phyloP scores from a whole-genome alignment of 2,329 filamentous ascomycete species.

The Fusarium proliferatum region DNA sequence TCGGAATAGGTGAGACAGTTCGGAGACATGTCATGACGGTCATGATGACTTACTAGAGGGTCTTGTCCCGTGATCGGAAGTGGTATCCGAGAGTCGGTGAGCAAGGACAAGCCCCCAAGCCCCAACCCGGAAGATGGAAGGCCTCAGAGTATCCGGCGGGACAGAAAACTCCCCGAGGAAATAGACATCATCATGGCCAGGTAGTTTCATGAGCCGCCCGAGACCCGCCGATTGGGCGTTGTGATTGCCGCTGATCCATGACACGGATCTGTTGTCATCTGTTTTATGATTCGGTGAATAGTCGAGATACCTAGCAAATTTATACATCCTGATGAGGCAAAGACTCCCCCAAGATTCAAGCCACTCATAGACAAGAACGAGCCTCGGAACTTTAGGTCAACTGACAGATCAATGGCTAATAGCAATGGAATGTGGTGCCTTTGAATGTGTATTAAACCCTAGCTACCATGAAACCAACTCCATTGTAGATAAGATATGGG shows the following conservation, averaged over 20 bases:
- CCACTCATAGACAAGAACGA: constrained; percentile 32
- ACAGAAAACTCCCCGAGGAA: not conserved
- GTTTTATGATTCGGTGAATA: constrained; percentile 31
- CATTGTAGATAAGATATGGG: not conserved
- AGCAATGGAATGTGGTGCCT: too few relatives aligned
- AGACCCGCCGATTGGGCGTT: constrained; percentile 23
- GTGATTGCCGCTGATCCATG: constrained; percentile 5
- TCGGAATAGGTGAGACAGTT: not conserved
- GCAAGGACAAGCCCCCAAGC: not conserved
- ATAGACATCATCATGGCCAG: constrained; percentile 2
- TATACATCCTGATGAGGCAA: constrained; percentile 28
- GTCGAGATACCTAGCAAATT: constrained; percentile 16
- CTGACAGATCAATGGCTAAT: not conserved
- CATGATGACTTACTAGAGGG: not conserved
- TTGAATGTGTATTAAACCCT: not conserved
- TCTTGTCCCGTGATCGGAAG: not conserved
- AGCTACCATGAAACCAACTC: not conserved
- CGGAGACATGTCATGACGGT: not conserved
- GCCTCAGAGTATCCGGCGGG: not conserved
- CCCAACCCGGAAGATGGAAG: not conserved
- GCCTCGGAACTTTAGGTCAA: not conserved
- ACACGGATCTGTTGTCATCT: constrained; percentile 3
- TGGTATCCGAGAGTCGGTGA: not conserved
- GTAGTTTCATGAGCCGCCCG: constrained; percentile 26
- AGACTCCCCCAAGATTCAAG: constrained; percentile 14